phyloP scores from a whole-genome alignment of 148 eudicot species.

The Persicaria tinctoria region DNA sequence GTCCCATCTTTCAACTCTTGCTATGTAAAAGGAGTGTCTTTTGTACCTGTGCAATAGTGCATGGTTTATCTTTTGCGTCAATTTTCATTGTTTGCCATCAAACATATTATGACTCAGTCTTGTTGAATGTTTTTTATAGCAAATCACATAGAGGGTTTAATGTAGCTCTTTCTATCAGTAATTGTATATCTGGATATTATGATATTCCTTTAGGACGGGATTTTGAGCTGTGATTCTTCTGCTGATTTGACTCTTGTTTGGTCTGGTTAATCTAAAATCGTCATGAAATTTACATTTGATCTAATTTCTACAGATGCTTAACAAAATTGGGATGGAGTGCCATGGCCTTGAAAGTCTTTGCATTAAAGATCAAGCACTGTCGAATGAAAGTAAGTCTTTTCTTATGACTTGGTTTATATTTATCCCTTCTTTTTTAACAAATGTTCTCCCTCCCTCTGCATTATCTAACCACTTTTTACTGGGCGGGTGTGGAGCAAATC shows the following conservation, averaged over 20 bases:
- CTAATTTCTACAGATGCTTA: slow-evolving; percentile 49
- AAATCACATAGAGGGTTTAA: no score
- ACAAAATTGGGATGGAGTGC: slow-evolving; percentile 53
- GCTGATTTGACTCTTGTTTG: no score
- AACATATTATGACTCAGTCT: no score
- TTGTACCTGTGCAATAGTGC: neutral
- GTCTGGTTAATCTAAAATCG: neutral
- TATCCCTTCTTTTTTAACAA: neutral
- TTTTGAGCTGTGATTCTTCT: no score
- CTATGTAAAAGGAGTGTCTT: neutral
- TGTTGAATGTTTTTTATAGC: neutral
- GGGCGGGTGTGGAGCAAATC: slow-evolving; percentile 65
- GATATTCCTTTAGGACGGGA: no score
- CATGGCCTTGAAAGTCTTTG: slow-evolving; percentile 56
- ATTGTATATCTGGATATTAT: no score
- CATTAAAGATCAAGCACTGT: slow-evolving; percentile 78
- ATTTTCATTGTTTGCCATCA: neutral
- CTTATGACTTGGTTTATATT: neutral
- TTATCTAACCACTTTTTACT: neutral
- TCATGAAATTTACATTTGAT: neutral
- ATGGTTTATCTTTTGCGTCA: neutral
- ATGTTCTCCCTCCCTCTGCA: neutral
- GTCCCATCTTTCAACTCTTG: neutral
- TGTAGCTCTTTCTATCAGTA: no score
- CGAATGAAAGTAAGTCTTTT: slow-evolving; percentile 61